These are phyloP conservation scores for Sporormia fimetaria DNA, from an alignment of 495 filamentous ascomycete species.

Conservation along the genomic window DNA sequence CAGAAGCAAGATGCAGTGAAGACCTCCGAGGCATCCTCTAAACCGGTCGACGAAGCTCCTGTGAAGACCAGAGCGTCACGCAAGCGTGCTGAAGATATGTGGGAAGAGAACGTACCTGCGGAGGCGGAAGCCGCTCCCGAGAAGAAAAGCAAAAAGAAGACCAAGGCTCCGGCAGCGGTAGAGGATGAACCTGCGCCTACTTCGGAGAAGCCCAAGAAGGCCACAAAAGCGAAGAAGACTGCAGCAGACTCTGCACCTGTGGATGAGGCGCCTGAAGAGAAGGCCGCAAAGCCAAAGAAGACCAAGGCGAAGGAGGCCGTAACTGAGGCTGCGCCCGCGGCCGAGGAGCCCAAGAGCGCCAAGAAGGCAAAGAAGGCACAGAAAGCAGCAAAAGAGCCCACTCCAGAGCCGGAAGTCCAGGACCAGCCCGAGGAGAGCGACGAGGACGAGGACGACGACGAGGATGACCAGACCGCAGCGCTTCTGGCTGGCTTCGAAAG, in stretches of 20 bases:
- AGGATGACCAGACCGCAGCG: conserved; percentile 52
- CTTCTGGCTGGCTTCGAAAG: conserved; percentile 73
- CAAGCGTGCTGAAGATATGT: conserved; percentile 46
- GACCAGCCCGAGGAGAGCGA: conserved; percentile 4
- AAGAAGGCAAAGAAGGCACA: conserved; percentile 9
- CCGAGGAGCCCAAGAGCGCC: not conserved
- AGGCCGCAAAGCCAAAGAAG: conserved; percentile 21
- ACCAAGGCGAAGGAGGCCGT: conserved; percentile 9
- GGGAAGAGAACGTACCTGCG: conserved; percentile 25
- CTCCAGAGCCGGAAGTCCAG: conserved; percentile 6
- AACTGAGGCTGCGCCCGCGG: not conserved
- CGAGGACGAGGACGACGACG: conserved; percentile 8
- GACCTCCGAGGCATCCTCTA: conserved; percentile 13
- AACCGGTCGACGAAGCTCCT: conserved; percentile 6
- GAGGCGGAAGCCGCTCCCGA: conserved; percentile 30
- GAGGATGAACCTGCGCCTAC: conserved; percentile 5
- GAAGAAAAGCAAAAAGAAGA: conserved; percentile 21
- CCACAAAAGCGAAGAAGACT: conserved; percentile 10
- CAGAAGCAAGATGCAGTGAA: conserved; percentile 18
- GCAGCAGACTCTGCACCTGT: conserved; percentile 4
- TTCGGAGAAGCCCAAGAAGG: conserved; percentile 10
- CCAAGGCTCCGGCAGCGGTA: conserved; percentile 1
- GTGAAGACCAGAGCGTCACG: conserved; percentile 32
- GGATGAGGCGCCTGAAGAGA: conserved; percentile 14
- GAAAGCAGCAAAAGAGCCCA: conserved; percentile 12